Percentiles rank a stretch among this genome's conserved stretches.
phyloP scores from a whole-genome alignment of 148 eudicot species.

The Chenopodium berlandieri region DNA sequence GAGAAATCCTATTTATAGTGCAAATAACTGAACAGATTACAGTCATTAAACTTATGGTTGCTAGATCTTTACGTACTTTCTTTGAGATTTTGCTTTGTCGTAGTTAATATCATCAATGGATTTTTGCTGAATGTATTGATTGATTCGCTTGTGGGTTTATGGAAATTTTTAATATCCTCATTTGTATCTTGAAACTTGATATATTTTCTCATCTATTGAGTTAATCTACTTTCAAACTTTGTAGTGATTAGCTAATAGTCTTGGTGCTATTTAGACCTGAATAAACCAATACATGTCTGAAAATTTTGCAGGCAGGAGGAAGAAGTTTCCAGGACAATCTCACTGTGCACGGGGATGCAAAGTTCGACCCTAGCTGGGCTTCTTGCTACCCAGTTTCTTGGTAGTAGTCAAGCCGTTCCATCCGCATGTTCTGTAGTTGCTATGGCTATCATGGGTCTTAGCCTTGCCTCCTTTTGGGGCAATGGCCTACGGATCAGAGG shows the following conservation, averaged over 20 bases:
- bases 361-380: conserved; percentile 98
- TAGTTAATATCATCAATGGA: background rate
- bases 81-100: background rate
- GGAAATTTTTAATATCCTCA: background rate
- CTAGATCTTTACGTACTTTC: background rate
- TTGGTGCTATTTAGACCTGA: background rate
- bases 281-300: background rate
- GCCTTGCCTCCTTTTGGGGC: conserved; percentile 96
- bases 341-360: conserved; percentile 96
- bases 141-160: background rate
- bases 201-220: background rate
- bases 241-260: background rate
- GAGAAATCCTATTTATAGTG: background rate
- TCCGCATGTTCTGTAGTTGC: conserved; percentile 95
- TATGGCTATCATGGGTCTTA: conserved; percentile 98
- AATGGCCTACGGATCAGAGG: conserved; percentile 66
- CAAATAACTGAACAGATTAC: background rate
- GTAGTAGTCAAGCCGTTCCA: conserved; percentile 89
- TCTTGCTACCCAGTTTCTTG: conserved; percentile 88
- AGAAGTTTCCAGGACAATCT: conserved; percentile 81
- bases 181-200: background rate
- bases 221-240: background rate
- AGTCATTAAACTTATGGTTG: background rate
- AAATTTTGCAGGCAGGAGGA: conserved; percentile 70
- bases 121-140: background rate